Evolutionary conservation across 2,329 filamentous ascomycete genomes (phyloP).

Genomic region (Sarocladium brachiariae): DNA sequence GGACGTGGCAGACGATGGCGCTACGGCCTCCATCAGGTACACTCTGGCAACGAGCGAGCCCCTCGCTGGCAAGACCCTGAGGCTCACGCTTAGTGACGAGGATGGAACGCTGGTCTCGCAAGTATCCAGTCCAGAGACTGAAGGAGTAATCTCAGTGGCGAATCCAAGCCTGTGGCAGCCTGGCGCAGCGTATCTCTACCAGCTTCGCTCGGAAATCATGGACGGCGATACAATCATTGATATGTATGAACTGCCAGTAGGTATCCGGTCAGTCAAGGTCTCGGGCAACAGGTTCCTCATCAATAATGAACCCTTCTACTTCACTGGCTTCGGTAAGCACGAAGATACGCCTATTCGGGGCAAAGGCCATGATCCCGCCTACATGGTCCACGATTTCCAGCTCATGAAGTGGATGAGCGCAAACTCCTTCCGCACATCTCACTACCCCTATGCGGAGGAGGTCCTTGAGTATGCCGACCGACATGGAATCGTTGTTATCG

Average conservation of each 20-base stretch:
- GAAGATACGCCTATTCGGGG: slow-evolving; percentile 21
- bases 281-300: slow-evolving; percentile 18
- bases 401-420: slow-evolving; percentile 23
- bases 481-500: slow-evolving; percentile 21
- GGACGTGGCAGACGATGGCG: background rate
- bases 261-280: slow-evolving; percentile 18
- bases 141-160: too few species aligned
- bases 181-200: slow-evolving; percentile 21
- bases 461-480: slow-evolving; percentile 22
- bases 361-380: slow-evolving; percentile 22
- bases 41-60: too few species aligned
- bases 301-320: slow-evolving; percentile 23
- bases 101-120: too few species aligned
- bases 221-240: slow-evolving; percentile 12
- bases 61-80: too few species aligned
- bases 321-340: slow-evolving; percentile 24
- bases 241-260: slow-evolving; percentile 17
- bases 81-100: too few species aligned
- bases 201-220: slow-evolving; percentile 16
- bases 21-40: too few species aligned
- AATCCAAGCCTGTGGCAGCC: slow-evolving; percentile 24
- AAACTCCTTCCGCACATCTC: slow-evolving; percentile 24
- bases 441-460: slow-evolving; percentile 25
- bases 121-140: too few species aligned
- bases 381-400: slow-evolving; percentile 25